Evolutionary conservation across 2,329 filamentous ascomycete genomes (phyloP).

Genomic region (Saccharata proteae): DNA sequence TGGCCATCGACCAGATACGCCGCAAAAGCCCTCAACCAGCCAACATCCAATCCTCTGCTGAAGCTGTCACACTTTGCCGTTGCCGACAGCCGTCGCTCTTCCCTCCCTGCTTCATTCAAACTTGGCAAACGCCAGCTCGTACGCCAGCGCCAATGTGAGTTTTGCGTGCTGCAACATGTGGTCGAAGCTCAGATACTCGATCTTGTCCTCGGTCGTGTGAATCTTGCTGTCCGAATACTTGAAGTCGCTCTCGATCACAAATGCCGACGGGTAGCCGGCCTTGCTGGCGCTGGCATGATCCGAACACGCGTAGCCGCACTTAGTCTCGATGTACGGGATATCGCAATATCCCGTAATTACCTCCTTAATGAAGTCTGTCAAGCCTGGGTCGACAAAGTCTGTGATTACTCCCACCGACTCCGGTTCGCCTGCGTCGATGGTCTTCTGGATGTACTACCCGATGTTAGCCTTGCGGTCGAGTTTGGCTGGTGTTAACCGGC

Average conservation of each 20-base stretch:
- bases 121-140: conserved; percentile 69
- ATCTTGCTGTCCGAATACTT: conserved; percentile 54
- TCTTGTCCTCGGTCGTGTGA: conserved; percentile 56
- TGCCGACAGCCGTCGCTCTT: no score
- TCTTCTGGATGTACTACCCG: conserved; percentile 74
- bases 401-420: conserved; percentile 89
- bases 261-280: conserved; percentile 62
- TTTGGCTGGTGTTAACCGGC: no score
- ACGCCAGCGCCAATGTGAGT: conserved; percentile 71
- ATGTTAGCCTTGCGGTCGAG: no score
- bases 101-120: conserved; percentile 36
- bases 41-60: no score
- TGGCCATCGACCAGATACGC: no score
- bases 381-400: conserved; percentile 70
- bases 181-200: conserved; percentile 66
- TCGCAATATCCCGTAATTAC: conserved; percentile 79
- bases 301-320: conserved; percentile 77
- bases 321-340: conserved; percentile 76
- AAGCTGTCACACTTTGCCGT: no score
- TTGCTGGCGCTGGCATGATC: conserved; percentile 64
- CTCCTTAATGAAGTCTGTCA: conserved; percentile 85
- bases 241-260: conserved; percentile 65
- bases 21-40: no score
- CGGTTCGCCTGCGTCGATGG: conserved; percentile 65
- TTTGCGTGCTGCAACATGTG: conserved; percentile 88